Evolutionary conservation across 1,284 basidiomycete genomes (phyloP), one percentile per base, ranked within the genome.

Genomic region (Ganoderma multipileum): DNA sequence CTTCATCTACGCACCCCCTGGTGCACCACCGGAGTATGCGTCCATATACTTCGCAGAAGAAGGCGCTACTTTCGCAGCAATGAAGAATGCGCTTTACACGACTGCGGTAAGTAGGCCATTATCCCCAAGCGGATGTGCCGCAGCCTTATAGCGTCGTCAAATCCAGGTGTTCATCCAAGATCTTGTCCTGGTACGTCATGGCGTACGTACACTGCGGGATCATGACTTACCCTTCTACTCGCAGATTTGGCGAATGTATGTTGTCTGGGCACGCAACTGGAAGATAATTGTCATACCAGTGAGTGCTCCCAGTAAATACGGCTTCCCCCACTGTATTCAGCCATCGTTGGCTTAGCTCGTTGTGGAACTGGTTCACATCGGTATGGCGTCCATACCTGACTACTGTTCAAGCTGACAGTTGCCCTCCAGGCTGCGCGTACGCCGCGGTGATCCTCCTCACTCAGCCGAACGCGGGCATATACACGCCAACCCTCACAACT

Each of bases 231-330:
- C n/a, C n/a, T n/a, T n/a, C n/a, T n/a, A n/a, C n/a, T 2, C 52
- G 14, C 38, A 63, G 65, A 67, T 36, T 14, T 67, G 65, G 65
- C 65, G 65, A 5, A 61, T 67, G 54, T 57, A 67, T 23, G 52
- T 63, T 36, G 65, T 67, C n/a, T 67, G 65, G 65, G 38, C 39
- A 28, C 20, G 39, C 9, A 63, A 58, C 14, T 67, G 65, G 60
- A 44, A 44, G 26, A 38, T 67, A 3, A 47, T 61, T 12, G 26
- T 67, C 1, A 11, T 67, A n/a, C 65, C 65, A 11, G 65, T 67
- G 12, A 61, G 20, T n/a, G 30, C 33, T 58, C 9, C 38, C n/a
- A 7, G 47, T 2, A 14, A n/a, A n/a, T n/a, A n/a, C n/a, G n/a
- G n/a, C n/a, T n/a, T n/a, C n/a, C n/a, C n/a, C n/a, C n/a, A n/a